Conservation (phyloP, 495 filamentous ascomycete species). For the Apiosordaria backusii region DNA sequence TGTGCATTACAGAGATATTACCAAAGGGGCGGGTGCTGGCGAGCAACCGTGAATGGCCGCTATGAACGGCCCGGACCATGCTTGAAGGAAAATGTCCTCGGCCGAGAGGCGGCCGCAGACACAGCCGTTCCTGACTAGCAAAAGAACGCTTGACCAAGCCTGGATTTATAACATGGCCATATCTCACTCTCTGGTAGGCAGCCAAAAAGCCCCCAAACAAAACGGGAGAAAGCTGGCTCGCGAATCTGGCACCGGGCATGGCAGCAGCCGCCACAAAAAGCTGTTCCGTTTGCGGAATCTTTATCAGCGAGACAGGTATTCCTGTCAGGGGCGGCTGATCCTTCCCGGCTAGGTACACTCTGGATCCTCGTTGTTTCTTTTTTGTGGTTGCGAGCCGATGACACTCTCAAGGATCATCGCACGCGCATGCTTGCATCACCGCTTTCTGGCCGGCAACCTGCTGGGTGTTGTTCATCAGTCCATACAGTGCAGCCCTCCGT, state of each 20-base stretch:
- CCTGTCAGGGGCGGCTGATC: neutral
- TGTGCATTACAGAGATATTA: neutral
- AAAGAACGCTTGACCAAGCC: neutral
- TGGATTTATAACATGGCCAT: too few species aligned
- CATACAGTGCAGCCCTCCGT: neutral
- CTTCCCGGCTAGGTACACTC: neutral
- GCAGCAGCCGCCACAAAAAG: neutral
- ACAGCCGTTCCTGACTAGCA: constrained; percentile 5
- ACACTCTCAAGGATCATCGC: constrained; percentile 1
- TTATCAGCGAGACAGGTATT: neutral
- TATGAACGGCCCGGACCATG: constrained; percentile 1
- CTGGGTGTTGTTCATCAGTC: too few species aligned
- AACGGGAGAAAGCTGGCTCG: neutral
- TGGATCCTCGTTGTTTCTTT: neutral
- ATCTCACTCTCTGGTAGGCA: too few species aligned
- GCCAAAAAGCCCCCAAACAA: too few species aligned
- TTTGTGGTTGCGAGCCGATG: neutral
- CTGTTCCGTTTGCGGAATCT: constrained; percentile 9
- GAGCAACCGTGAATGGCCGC: neutral
- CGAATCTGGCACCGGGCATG: constrained; percentile 4
- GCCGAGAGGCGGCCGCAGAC: constrained; percentile 1
- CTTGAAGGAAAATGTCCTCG: constrained; percentile 2
- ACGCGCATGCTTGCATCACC: constrained; percentile 4
- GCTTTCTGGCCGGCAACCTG: too few species aligned
- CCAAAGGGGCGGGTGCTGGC: neutral